These are phyloP conservation scores for Neurospora cerealis DNA, from an alignment of 495 filamentous ascomycete species.

Conservation along the genomic window DNA sequence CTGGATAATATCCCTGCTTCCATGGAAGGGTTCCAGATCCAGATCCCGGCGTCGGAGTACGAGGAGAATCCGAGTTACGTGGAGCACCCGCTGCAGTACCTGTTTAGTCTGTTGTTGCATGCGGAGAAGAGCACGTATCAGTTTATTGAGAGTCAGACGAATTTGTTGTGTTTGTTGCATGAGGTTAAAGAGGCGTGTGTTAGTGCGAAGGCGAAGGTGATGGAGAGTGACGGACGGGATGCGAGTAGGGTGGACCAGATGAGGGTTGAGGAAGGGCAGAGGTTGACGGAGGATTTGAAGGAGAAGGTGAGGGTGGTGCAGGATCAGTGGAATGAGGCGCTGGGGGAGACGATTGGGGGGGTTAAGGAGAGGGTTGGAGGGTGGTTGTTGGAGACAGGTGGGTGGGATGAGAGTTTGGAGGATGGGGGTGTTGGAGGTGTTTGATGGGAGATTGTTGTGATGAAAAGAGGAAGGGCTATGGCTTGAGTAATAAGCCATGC, in stretches of 20 bases:
- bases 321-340: slow-evolving; percentile 60
- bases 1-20: slow-evolving; percentile 63
- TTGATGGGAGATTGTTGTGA: slow-evolving; percentile 6
- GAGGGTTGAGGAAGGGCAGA: slow-evolving; percentile 51
- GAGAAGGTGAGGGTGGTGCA: slow-evolving; percentile 86
- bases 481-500: neutral
- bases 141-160: slow-evolving; percentile 91
- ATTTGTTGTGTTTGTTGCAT: slow-evolving; percentile 85
- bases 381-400: slow-evolving; percentile 57
- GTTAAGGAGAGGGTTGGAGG: slow-evolving; percentile 50
- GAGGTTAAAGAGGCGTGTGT: slow-evolving; percentile 79
- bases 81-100: slow-evolving; percentile 74
- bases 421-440: slow-evolving; percentile 37
- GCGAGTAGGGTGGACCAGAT: slow-evolving; percentile 47
- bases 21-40: slow-evolving; percentile 42
- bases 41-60: slow-evolving; percentile 68
- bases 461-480: neutral
- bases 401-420: slow-evolving; percentile 60
- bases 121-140: slow-evolving; percentile 88
- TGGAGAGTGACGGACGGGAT: slow-evolving; percentile 49
- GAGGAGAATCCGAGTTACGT: slow-evolving; percentile 77
- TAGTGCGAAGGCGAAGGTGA: slow-evolving; percentile 45
- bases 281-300: slow-evolving; percentile 77
- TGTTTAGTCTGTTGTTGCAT: slow-evolving; percentile 72
- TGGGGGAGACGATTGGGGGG: slow-evolving; percentile 38